Base-by-base conservation (phyloP, 169 alveolate species). In the Cryptosporidium baileyi region DNA sequence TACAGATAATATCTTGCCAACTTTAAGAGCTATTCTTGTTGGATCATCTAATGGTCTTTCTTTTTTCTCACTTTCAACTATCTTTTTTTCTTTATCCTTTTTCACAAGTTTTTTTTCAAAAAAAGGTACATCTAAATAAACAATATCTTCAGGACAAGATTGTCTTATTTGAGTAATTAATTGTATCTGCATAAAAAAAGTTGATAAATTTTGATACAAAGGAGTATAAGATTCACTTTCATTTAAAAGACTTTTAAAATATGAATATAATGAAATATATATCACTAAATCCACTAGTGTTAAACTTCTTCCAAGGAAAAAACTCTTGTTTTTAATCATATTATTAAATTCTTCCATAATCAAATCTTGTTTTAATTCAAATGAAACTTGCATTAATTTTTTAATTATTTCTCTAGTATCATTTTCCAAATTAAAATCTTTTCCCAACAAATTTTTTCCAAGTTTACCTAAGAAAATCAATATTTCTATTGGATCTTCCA, bases 1-100 rank as follows among this genome's bases (percentile, higher is more conserved):
- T 3, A 93, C 91, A 47, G 92, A 89, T 19, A 92, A 88, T 47
- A 94, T 89, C 67, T 89, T 90, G 49, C 97, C 97, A 34, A 94
- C 95, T 52, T 93, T 63, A 41, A 94, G 89, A 51, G 92, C 96
- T 22, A 90, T 52, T 79, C 90, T 63, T 9, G 91, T 59, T 22
- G 85, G 85, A 26, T 74, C 85, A 24, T 57, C 85, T 19, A 74
- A n/a, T 52, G 85, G 67, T 34, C 85, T 51, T 32, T 65, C 81
- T 24, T 62, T 59, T 13, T 44, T 26, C 11, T 63, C 34, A 13
- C 49, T 34, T 45, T 11, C 32, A 22, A 28, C 3, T 30, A 7
- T 15, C 7, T 9, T 17, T 22, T 28, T 54, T 36, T 52, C 54
- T 28, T 54, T 74, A 52, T 51, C 67, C 38, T 52, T 74, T 24